Evolutionary conservation across 345 rosid genomes (phyloP), one percentile per base, ranked within the genome.

Genomic region (Heritiera littoralis): DNA sequence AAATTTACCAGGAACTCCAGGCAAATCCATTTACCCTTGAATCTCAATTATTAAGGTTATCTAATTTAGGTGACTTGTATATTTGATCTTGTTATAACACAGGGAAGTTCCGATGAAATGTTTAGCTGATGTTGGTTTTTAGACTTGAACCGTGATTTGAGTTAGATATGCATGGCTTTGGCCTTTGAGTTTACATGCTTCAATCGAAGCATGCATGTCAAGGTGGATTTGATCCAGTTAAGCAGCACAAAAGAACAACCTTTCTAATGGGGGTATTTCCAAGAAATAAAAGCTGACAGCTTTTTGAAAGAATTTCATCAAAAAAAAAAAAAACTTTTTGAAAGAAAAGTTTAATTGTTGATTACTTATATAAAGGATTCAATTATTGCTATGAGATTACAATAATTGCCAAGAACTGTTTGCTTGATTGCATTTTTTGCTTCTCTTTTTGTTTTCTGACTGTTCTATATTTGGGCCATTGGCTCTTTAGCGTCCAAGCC

Each of bases 1-100:
- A 66, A 92, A 87, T 52, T 87, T 90, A 10, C 95, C 93, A 32
- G 95, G 91, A 83, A 92, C 91, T 66, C 95, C 95, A 92, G 95
- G 95, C 83, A 88, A 81, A 54, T 60, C 60, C 28, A 51, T 23
- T 70, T 76, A 75, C 10, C 18, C 60, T 15, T 73, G 30, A 82
- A 72, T 10, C 81, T 66, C 48, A 38, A 43, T 56, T 40, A 11
- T 74, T 66, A 64, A 60, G 2, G 51, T 32, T 75, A 15, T 2
- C 20, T 76, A n/a, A 30, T 76, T 30, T 13, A 49, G 60, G 10
- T 48, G 4, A 28, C 48, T 35, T 35, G 6, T 43, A 38, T 58
- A 58, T 40, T 75, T 72, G 64, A 73, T 23, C 18, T 55, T n/a
- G 17, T 55, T n/a, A 54, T 15, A 54, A 17, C 20, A 15, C n/a